Evolutionary conservation across 768 basidiomycete genomes (phyloP), one percentile per base, ranked within the genome.

Genomic region (Tubosaeta sp.): DNA sequence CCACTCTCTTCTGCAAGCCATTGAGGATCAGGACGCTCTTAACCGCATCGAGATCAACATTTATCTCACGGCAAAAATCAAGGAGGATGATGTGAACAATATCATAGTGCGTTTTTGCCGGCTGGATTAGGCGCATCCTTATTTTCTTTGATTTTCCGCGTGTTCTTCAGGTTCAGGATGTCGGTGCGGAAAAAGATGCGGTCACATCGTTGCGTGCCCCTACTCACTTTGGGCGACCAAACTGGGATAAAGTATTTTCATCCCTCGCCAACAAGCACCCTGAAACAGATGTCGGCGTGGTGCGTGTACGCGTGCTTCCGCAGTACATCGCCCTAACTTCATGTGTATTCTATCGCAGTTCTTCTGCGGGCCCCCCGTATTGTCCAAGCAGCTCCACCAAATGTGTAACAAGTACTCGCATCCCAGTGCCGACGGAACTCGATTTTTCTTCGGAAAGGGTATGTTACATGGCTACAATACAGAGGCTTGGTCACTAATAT

Each of bases 381-480:
- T 94, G 38, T 89, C 87, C 24, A 81, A 70, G 62, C 75, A 77
- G 57, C 75, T 96, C 18, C 90, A 94, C 65, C 67, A 76, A 48
- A 85, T 85, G 82, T 83, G 76, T 55, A 95, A 94, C 77, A 89
- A 89, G 70, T 90, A 89, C 69, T 92, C 91, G 16, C 76, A 77
- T 34, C 81, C 87, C 16, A 78, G 77, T 31, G 77, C 84, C 8
- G 78, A 80, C 30, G 81, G 82, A n/a, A 87, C 89, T 1, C 73
- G 86, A 48, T 95, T 94, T 80, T 89, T 88, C 78, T 95, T 86
- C 56, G 90, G 91, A 42, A 94, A 94, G 69, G 92, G 87, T 86
- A 55, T 32, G 81, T 66, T 42, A 13, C 25, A 29, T 51, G 29
- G 29, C 48, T 12, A 6, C 10, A 7, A 30, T 34, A 8, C 25